Percentiles rank a stretch among this genome's conserved stretches.
Conservation (phyloP, 2,329 filamentous ascomycete species). For the Apiospora kogelbergensis region DNA sequence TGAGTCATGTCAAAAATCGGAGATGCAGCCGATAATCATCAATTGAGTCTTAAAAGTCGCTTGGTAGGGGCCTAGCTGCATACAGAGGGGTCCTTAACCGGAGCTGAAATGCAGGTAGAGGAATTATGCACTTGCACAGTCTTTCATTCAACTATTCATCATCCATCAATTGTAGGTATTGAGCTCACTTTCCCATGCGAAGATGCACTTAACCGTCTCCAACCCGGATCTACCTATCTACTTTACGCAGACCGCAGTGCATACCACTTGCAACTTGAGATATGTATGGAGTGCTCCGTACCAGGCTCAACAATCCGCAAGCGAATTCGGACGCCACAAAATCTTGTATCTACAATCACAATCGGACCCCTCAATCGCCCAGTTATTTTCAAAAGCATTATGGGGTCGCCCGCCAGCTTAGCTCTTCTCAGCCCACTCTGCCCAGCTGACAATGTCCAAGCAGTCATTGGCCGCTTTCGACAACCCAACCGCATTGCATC, state of each 20-base stretch:
- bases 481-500: neutral
- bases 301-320: neutral
- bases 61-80: neutral
- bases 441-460: constrained; percentile 9
- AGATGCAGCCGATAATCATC: neutral
- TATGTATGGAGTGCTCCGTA: neutral
- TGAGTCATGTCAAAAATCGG: neutral
- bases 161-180: neutral
- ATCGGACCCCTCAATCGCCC: neutral
- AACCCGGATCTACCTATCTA: too few relatives aligned
- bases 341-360: neutral
- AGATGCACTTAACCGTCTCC: too few relatives aligned
- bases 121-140: neutral
- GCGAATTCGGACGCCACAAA: neutral
- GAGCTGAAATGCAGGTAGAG: neutral
- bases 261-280: too few relatives aligned
- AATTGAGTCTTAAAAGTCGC: neutral
- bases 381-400: neutral
- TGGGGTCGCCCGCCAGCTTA: neutral
- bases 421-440: neutral
- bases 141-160: neutral
- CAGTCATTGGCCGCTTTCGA: constrained; percentile 7
- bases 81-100: neutral
- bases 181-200: too few relatives aligned
- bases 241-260: neutral